Evolutionary conservation across 2,329 filamentous ascomycete species (phyloP).

Genomic region (Pestalotiopsis sp.): DNA sequence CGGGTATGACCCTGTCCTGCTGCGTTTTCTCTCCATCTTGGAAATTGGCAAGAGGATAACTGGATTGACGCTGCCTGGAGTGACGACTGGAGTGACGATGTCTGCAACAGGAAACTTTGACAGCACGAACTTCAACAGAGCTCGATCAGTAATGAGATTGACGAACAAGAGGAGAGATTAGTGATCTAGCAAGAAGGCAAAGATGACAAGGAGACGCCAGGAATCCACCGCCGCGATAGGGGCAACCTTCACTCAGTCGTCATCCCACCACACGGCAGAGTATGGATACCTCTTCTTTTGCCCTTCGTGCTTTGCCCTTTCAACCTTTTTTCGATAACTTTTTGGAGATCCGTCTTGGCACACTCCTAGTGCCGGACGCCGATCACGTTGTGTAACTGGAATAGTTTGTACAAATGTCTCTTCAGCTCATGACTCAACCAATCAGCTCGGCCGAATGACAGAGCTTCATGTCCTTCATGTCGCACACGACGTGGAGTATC

Average conservation of each 20-base stretch:
- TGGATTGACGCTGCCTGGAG: background rate
- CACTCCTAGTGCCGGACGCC: background rate
- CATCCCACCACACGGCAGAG: background rate
- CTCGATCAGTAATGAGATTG: background rate
- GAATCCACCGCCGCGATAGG: background rate
- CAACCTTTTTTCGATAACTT: background rate
- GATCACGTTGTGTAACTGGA: background rate
- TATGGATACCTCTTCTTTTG: background rate
- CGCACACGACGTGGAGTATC: background rate
- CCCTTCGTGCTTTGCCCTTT: background rate
- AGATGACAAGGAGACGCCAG: background rate
- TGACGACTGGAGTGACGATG: background rate
- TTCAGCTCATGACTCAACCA: background rate
- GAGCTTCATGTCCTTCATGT: background rate
- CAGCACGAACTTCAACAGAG: background rate
- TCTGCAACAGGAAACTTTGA: background rate
- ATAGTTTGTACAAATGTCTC: background rate
- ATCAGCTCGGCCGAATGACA: background rate
- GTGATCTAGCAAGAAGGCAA: background rate
- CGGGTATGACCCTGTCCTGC: slow-evolving; percentile 3
- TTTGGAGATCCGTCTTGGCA: background rate
- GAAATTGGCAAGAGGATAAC: background rate
- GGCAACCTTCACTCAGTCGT: background rate
- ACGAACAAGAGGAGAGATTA: background rate
- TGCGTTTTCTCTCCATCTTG: background rate